Base-by-base conservation (phyloP, 305 asterid species). In the Fraxinus angustifolia region DNA sequence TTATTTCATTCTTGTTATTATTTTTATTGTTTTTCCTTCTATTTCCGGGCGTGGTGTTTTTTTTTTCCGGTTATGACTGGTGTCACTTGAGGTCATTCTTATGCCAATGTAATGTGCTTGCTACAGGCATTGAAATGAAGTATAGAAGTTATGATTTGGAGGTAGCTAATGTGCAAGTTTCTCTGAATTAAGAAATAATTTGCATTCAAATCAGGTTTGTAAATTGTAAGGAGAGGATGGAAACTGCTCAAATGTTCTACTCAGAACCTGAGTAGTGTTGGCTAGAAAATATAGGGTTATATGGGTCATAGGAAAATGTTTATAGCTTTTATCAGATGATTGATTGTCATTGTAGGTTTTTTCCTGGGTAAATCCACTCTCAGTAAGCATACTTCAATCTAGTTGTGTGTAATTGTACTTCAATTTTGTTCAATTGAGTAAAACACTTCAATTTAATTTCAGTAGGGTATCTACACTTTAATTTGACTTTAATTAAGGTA, bases 191-290 rank as follows among this genome's bases (percentile, higher is more conserved):
- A 77, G 72, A 70, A 70, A 79, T 34, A 45, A 67, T 35, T 17
- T 79, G 60, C 68, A 68, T 76, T 76, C 31, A 42, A 62, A 31
- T 67, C 77, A 75, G 71, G 62, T 70, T 56, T 70, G 23, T 70
- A 40, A 40, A 80, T 31, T 33, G 14, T 42, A 67, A 26, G 35
- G 62, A 40, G 73, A 76, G 17, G 26, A 70, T 42, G 73, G 48
- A 60, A 36, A 11, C 53, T 77, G 60, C 78, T 33, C 35, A 17
- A 28, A 19, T 58, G 36, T 68, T 73, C 16, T 67, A 62, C 8
- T 30, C 45, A 75, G 23, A 70, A 68, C 58, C 74, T 73, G 14
- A 48, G 65, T 70, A 70, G 65, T 17, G 21, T 72, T 82, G 23
- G 48, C 73, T 72, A 68, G 77, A 71, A 21, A 60, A 30, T 33